phyloP scores from a whole-genome alignment of 768 basidiomycete genomes.

The Cystofilobasidium ferigula region DNA sequence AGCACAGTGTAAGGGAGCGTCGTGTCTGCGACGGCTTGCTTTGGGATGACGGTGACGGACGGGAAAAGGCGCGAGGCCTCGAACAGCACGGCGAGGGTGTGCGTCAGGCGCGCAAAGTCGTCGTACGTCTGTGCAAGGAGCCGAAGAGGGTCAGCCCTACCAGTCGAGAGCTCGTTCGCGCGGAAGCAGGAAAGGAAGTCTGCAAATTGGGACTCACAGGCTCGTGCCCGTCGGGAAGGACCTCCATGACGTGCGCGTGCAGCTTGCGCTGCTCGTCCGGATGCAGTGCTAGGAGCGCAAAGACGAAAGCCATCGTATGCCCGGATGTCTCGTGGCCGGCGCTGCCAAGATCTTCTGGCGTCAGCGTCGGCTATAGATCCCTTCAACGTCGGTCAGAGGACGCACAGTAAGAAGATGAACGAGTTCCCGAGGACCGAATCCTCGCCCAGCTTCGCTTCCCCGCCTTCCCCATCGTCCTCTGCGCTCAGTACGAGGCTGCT shows the following conservation, averaged over 20 bases:
- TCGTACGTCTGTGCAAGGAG: slow-evolving; percentile 5
- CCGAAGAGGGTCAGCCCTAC: not conserved
- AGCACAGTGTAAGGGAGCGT: slow-evolving; percentile 8
- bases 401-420: slow-evolving; percentile 13
- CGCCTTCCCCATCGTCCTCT: slow-evolving; percentile 10
- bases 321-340: slow-evolving; percentile 17
- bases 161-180: not conserved
- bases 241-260: not conserved
- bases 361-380: not conserved
- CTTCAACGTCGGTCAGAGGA: not conserved
- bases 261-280: slow-evolving; percentile 13
- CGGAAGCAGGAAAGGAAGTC: not conserved
- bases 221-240: slow-evolving; percentile 2
- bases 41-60: slow-evolving; percentile 15
- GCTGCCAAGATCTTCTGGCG: not conserved
- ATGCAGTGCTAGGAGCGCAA: slow-evolving; percentile 16
- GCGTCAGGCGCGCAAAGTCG: slow-evolving; percentile 14
- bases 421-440: slow-evolving; percentile 17
- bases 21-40: slow-evolving; percentile 4
- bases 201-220: not conserved
- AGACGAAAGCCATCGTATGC: slow-evolving; percentile 13
- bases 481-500: not conserved
- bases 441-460: not conserved
- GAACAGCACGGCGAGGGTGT: slow-evolving; percentile 3
- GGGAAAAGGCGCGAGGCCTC: slow-evolving; percentile 17